A percentile compares a stretch with the other conserved stretches of the same genome.
Evolutionary conservation across 176 grass and related monocot genomes (phyloP).

Genomic region (Alloteropsis semialata): DNA sequence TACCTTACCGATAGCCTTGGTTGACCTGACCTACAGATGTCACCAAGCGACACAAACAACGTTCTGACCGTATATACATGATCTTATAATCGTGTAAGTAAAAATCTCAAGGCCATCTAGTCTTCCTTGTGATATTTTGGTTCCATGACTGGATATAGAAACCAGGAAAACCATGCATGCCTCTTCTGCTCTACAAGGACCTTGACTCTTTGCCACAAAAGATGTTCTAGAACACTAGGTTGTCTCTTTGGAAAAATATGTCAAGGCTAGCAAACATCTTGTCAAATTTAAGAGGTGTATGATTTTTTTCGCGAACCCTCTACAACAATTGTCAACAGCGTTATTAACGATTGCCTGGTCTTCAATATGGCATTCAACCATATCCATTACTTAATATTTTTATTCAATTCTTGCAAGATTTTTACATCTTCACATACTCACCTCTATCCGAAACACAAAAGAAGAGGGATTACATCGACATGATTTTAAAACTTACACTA

Average conservation of each 20-base stretch:
- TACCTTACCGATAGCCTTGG: too few species aligned
- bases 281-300: neutral
- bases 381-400: neutral
- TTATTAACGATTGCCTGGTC: neutral
- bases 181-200: neutral
- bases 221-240: slow-evolving; percentile 14
- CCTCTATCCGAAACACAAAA: neutral
- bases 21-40: neutral
- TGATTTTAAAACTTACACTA: too few species aligned
- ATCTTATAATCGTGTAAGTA: neutral
- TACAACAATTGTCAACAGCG: neutral
- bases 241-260: neutral
- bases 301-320: neutral
- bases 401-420: neutral
- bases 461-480: too few species aligned
- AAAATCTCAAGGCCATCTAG: neutral
- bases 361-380: neutral
- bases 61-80: neutral
- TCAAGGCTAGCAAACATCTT: neutral
- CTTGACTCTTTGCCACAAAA: slow-evolving; percentile 25
- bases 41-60: neutral
- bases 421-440: neutral
- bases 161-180: neutral
- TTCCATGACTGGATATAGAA: neutral
- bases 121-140: neutral